Conservation (phyloP, 352 stramenopile species). For the Nothophytophthora sp. region DNA sequence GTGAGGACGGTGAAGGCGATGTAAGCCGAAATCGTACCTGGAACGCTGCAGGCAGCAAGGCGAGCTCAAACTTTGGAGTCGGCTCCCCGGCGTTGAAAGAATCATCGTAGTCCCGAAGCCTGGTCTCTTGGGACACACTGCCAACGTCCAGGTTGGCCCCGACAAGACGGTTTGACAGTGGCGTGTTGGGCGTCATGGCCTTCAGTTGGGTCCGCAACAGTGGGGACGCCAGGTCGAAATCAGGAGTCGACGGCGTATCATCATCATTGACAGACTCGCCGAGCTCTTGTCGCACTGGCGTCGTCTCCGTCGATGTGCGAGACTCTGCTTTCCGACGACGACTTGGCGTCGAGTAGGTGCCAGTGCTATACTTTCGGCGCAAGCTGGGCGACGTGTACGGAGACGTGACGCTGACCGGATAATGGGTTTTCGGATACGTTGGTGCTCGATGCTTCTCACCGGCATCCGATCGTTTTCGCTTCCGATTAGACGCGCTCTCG, state of each 20-base stretch:
- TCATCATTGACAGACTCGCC: conserved; percentile 39
- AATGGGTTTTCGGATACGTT: conserved; percentile 53
- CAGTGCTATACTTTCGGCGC: conserved; percentile 70
- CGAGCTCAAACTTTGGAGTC: conserved; percentile 73
- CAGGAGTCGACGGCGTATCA: conserved; percentile 60
- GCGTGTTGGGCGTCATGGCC: conserved; percentile 82
- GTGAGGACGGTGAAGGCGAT: not conserved
- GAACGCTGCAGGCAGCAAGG: conserved; percentile 68
- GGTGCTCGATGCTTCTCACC: conserved; percentile 21
- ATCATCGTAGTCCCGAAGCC: conserved; percentile 70
- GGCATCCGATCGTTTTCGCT: conserved; percentile 44
- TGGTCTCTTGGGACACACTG: conserved; percentile 66
- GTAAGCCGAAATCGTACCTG: conserved; percentile 47
- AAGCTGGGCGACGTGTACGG: conserved; percentile 47
- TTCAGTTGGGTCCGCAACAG: conserved; percentile 81
- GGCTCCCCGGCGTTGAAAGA: conserved; percentile 64
- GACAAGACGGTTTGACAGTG: conserved; percentile 82
- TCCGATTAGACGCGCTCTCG: conserved; percentile 31
- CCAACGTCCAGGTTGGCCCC: conserved; percentile 75
- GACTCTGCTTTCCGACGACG: conserved; percentile 9
- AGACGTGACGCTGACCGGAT: conserved; percentile 29
- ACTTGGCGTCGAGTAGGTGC: conserved; percentile 52
- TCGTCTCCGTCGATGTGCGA: conserved; percentile 12
- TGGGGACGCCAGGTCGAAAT: conserved; percentile 75
- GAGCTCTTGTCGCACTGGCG: conserved; percentile 24